These are phyloP conservation scores for Xylariaceae sp. DNA, from an alignment of 2,329 filamentous ascomycete species.

Conservation along the genomic window DNA sequence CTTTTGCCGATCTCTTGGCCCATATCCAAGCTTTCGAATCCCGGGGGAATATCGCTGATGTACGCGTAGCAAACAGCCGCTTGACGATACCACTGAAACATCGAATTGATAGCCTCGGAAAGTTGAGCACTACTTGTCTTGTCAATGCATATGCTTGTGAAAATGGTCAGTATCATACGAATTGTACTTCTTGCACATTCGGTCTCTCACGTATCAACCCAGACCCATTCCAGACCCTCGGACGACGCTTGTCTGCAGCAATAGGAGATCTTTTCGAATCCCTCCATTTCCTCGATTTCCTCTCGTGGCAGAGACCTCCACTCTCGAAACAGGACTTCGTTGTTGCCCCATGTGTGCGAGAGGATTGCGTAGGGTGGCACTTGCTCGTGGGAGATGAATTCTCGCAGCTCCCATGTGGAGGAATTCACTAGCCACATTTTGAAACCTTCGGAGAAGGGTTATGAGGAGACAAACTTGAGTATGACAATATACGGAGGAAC, in stretches of 20 bases:
- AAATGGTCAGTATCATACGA: background rate
- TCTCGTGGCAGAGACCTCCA: background rate
- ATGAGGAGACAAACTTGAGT: no score
- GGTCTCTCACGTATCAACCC: conserved; percentile 12
- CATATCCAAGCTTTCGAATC: conserved; percentile 8
- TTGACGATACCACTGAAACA: conserved; percentile 24
- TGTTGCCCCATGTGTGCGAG: conserved; percentile 12
- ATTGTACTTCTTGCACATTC: background rate
- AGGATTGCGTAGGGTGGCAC: conserved; percentile 9
- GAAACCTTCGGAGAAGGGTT: background rate
- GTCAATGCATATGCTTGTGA: conserved; percentile 23
- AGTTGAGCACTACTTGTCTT: conserved; percentile 26
- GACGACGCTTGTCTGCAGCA: conserved; percentile 5
- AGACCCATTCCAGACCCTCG: conserved; percentile 7
- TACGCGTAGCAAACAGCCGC: conserved; percentile 23
- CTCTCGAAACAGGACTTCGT: conserved; percentile 10
- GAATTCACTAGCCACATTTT: conserved; percentile 12
- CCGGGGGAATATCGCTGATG: conserved; percentile 11
- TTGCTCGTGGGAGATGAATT: conserved; percentile 10
- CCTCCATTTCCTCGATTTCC: background rate
- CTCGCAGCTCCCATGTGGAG: conserved; percentile 3
- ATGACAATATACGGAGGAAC: no score
- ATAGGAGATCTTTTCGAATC: conserved; percentile 4
- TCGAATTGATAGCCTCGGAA: conserved; percentile 23
- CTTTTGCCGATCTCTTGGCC: background rate